Conservation (phyloP, 768 basidiomycete genomes). For the Dioszegia aurantiaca region DNA sequence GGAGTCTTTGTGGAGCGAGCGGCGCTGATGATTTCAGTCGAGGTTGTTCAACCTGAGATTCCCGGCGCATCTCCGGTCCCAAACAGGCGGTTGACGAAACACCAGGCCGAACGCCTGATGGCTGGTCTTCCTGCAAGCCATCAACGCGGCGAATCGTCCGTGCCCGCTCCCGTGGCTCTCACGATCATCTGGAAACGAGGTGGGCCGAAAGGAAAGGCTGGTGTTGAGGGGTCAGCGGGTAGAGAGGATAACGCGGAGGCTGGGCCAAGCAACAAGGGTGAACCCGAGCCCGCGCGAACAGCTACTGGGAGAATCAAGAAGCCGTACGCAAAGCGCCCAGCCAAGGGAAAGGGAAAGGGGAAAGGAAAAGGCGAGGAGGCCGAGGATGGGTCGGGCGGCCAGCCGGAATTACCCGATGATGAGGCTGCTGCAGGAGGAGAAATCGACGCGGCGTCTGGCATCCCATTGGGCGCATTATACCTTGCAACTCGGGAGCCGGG, state of each 20-base stretch:
- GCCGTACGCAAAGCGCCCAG: background rate
- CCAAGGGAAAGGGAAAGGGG: background rate
- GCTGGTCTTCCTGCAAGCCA: background rate
- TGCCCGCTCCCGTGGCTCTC: background rate
- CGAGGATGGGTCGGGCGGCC: background rate
- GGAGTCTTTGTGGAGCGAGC: background rate
- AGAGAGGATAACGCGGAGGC: slow-evolving; percentile 4
- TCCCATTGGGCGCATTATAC: background rate
- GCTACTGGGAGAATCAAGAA: background rate
- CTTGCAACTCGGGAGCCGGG: background rate
- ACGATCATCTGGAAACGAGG: background rate
- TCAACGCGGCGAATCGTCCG: background rate
- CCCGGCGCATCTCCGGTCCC: background rate
- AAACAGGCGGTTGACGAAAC: background rate
- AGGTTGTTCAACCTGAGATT: background rate
- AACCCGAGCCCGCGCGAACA: background rate
- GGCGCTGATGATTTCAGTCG: slow-evolving; percentile 10
- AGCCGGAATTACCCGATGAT: background rate
- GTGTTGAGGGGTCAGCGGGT: background rate
- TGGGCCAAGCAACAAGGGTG: background rate
- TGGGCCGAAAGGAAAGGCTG: background rate
- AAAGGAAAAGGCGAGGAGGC: background rate
- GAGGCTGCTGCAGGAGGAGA: background rate
- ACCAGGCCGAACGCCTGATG: slow-evolving; percentile 9
- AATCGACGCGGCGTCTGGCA: background rate